These are phyloP conservation scores for Harringtonia aguacate DNA, from an alignment of 2,329 filamentous ascomycete genomes.

Conservation along the genomic window DNA sequence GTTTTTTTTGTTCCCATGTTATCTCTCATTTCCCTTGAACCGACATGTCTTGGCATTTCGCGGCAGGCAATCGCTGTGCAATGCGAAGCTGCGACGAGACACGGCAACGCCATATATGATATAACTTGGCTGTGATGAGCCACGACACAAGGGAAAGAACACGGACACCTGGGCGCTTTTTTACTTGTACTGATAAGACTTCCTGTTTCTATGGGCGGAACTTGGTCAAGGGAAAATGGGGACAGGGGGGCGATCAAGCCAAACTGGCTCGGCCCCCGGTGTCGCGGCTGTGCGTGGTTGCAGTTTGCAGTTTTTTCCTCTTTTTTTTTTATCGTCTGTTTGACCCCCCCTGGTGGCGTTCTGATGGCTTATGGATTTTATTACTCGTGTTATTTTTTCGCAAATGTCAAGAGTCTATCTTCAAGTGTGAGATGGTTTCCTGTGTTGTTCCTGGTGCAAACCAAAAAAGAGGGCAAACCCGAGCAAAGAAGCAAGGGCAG, in stretches of 20 bases:
- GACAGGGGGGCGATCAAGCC: neutral
- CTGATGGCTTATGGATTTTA: neutral
- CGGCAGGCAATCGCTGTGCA: no score
- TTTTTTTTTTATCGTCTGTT: neutral
- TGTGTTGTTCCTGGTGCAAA: no score
- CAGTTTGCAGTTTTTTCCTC: neutral
- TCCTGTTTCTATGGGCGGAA: slow-evolving; percentile 5
- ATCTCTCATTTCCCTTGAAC: no score
- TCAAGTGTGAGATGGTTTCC: no score
- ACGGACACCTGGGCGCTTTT: slow-evolving; percentile 11
- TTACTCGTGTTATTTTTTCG: neutral
- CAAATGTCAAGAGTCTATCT: no score
- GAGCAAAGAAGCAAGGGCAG: no score
- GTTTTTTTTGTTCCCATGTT: no score
- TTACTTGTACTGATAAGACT: slow-evolving; percentile 22
- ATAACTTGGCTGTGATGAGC: slow-evolving; percentile 4
- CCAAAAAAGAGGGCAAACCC: no score
- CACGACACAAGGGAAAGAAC: slow-evolving; percentile 7
- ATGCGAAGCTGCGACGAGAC: no score
- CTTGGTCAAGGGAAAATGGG: slow-evolving; percentile 3
- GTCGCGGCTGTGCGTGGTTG: slow-evolving; percentile 2
- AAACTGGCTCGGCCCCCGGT: slow-evolving; percentile 1
- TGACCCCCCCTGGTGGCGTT: slow-evolving; percentile 3
- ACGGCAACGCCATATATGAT: no score
- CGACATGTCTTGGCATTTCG: no score